Percentiles rank a stretch among this genome's conserved stretches.
Evolutionary conservation across 2,329 filamentous ascomycete species (phyloP).

Genomic region (Aspergillus pseudoterreus): DNA sequence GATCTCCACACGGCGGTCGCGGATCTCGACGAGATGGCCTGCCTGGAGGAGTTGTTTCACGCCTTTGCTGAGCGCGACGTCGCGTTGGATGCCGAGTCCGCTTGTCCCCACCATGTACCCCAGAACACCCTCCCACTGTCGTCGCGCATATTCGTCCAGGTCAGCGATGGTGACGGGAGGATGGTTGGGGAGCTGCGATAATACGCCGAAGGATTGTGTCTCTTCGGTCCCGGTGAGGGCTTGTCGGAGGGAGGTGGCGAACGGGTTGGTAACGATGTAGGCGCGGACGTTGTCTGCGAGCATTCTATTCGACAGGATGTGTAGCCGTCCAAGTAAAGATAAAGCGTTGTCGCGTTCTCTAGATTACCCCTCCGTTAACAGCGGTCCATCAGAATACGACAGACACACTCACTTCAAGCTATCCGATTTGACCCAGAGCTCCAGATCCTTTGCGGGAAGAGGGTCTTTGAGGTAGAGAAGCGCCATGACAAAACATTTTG

Average conservation of each 20-base stretch:
- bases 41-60: slow-evolving; percentile 81
- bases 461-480: slow-evolving; percentile 86
- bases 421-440: slow-evolving; percentile 76
- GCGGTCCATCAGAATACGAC: background rate
- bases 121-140: slow-evolving; percentile 92
- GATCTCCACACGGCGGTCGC: slow-evolving; percentile 61
- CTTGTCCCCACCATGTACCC: slow-evolving; percentile 79
- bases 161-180: slow-evolving; percentile 65
- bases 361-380: background rate
- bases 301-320: slow-evolving; percentile 70
- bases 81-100: slow-evolving; percentile 46
- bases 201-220: slow-evolving; percentile 86
- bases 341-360: slow-evolving; percentile 82
- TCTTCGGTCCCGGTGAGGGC: slow-evolving; percentile 83
- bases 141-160: slow-evolving; percentile 79
- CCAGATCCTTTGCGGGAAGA: slow-evolving; percentile 73
- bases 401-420: slow-evolving; percentile 49
- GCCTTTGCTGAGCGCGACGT: slow-evolving; percentile 61
- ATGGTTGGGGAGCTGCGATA: slow-evolving; percentile 62
- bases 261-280: slow-evolving; percentile 75
- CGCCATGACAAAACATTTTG: slow-evolving; percentile 94
- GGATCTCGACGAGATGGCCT: slow-evolving; percentile 72
- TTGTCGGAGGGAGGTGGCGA: slow-evolving; percentile 76
- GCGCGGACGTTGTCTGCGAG: slow-evolving; percentile 62
- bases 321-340: slow-evolving; percentile 75